A percentile compares a stretch with the other conserved stretches of the same genome.
These are phyloP conservation scores for Mortierella sp. DNA, from an alignment of 371 early-diverging fungal genomes.

Conservation along the genomic window DNA sequence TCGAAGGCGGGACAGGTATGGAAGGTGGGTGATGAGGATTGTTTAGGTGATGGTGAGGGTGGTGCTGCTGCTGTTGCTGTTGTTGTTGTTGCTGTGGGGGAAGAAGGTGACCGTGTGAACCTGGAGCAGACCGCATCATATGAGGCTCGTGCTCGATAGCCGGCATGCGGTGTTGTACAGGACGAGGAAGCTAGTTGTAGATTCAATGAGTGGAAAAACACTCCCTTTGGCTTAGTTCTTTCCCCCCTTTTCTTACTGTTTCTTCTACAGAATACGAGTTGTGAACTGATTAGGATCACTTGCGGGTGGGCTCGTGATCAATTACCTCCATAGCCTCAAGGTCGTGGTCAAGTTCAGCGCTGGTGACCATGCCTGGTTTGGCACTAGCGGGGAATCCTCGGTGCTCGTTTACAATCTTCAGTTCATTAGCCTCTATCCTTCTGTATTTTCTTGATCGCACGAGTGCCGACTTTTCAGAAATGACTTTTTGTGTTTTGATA, in stretches of 20 bases:
- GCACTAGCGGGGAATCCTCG: conserved; percentile 61
- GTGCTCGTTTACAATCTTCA: conserved; percentile 56
- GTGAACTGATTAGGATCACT: not conserved
- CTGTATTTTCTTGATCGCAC: conserved; percentile 52
- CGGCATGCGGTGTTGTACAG: not conserved
- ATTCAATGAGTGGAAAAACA: not conserved
- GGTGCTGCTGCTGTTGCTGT: conserved; percentile 20
- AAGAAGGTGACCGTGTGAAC: conserved; percentile 6
- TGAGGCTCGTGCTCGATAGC: not conserved
- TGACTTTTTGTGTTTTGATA: conserved; percentile 8
- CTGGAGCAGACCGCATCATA: not conserved
- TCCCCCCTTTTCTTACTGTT: no score
- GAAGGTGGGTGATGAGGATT: conserved; percentile 17
- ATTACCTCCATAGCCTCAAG: conserved; percentile 58
- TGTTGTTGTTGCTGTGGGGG: conserved; percentile 8
- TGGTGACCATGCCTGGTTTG: conserved; percentile 52
- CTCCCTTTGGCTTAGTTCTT: not conserved
- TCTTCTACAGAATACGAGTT: no score
- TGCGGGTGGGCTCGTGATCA: no score
- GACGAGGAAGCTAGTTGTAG: not conserved
- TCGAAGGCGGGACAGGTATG: conserved; percentile 14
- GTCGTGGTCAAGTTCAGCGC: conserved; percentile 59
- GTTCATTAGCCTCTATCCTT: conserved; percentile 58
- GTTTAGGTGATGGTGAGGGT: not conserved
- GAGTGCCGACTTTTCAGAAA: conserved; percentile 51